Conservation (phyloP, 345 rosid genomes). For the Eucalyptus regnans region DNA sequence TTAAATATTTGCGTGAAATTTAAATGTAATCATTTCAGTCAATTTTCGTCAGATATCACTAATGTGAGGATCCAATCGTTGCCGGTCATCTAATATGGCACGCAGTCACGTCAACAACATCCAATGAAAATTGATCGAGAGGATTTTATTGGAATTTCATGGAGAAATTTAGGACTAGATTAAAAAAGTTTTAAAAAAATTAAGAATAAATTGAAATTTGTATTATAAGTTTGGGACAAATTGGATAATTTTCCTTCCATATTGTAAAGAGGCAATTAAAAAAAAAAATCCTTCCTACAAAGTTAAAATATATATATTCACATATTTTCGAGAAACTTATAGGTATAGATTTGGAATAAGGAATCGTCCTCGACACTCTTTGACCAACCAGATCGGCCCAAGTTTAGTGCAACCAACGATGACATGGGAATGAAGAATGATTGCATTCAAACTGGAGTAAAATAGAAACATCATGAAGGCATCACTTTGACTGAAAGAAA, state of each 20-base stretch:
- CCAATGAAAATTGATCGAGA: rapidly evolving
- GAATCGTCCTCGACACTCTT: neutral
- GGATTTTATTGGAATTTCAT: rapidly evolving
- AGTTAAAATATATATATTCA: neutral
- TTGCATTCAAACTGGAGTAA: neutral
- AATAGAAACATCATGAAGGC: neutral
- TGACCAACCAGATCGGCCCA: neutral
- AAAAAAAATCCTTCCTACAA: neutral
- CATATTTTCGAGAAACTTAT: neutral
- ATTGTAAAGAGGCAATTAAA: neutral
- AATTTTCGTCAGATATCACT: rapidly evolving
- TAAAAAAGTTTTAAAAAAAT: neutral
- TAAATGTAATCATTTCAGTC: rapidly evolving
- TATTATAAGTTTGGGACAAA: neutral
- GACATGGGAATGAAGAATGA: neutral
- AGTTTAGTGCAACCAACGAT: neutral
- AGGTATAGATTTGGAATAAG: neutral
- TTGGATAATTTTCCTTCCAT: neutral
- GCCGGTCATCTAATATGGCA: rapidly evolving
- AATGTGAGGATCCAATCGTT: too few relatives aligned
- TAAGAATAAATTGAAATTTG: neutral
- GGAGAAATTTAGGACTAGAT: neutral
- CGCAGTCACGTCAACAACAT: rapidly evolving
- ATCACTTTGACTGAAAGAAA: neutral
- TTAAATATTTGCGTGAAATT: neutral